phyloP scores from a whole-genome alignment of 768 basidiomycete genomes.

The Lactarius tabidus region DNA sequence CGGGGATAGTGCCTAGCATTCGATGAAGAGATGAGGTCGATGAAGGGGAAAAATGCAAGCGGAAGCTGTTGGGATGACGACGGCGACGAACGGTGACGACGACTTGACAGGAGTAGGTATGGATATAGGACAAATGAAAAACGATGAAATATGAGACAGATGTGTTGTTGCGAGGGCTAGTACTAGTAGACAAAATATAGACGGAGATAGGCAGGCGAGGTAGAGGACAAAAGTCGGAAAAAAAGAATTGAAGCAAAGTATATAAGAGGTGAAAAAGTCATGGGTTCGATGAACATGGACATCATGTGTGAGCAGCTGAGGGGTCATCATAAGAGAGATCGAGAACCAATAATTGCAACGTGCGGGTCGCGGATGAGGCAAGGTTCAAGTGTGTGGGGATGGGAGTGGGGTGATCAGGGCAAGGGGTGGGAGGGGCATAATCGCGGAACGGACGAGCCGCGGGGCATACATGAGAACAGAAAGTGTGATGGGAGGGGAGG shows the following conservation, averaged over 20 bases:
- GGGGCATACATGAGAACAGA: conserved; percentile 6
- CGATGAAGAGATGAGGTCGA: not conserved
- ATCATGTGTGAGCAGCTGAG: conserved; percentile 13
- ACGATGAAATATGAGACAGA: conserved; percentile 12
- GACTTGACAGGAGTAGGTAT: conserved; percentile 7
- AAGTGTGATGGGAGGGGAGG: not conserved
- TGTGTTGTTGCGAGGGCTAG: conserved; percentile 14
- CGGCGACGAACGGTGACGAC: no score
- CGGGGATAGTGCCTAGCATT: not conserved
- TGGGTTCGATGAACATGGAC: conserved; percentile 12
- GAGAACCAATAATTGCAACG: conserved; percentile 13
- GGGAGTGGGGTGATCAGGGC: not conserved
- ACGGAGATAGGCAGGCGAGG: conserved; percentile 15
- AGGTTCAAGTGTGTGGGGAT: no score
- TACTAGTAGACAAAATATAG: conserved; percentile 10
- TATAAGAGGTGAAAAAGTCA: conserved; percentile 14
- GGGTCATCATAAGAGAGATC: conserved; percentile 21
- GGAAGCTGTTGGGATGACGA: not conserved
- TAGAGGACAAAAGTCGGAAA: not conserved
- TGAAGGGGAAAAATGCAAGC: not conserved
- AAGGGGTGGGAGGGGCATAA: conserved; percentile 8
- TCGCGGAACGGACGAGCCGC: not conserved
- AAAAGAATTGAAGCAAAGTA: not conserved
- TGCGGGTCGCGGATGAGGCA: not conserved
- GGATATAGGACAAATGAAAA: conserved; percentile 16